Base-by-base conservation (phyloP, 805 yeast genomes). In the Metschnikowia kofuensis region DNA sequence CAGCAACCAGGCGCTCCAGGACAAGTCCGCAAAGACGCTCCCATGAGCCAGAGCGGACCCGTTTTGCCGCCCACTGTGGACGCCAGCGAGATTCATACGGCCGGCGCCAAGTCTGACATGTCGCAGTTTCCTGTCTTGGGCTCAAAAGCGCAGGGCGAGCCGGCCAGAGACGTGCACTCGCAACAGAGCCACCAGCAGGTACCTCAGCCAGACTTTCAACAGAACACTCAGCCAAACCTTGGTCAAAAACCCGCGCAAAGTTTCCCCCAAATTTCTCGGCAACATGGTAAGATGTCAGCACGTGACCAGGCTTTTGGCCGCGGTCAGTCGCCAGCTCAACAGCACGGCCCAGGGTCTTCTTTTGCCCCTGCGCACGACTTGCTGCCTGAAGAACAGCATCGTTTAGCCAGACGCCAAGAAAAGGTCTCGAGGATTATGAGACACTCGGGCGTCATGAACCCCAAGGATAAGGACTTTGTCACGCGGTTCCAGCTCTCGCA, bases 371-470 rank as follows among this genome's bases (percentile, higher is more conserved):
- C 21, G 21, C 35, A 35, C 21, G 44, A 42, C 21, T 35, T 35
- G 39, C 74, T 85, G 38, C 87, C 87, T 7, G 92, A 85, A 60
- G 91, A 87, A 62, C 84, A 84, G 64, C 84, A 80, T 54, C 78
- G 82, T 56, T 73, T 83, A 48, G 78, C 82, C 48, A 74, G 72
- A 42, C 84, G 94, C 71, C 89, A 84, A 55, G 84, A 83, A 51
- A 86, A 87, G 64, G 90, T 86, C 44, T 77, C 83, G 41, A 78
- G 85, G 54, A 87, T 89, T 59, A 77, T 87, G 63, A 83, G 82
- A 61, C 89, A 85, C 71, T 87, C 94, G 29, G 97, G 97, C 54
- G 82, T 94, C 54, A 94, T 94, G 99, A 89, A 90, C 60, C 96
- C 96, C 49, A 87, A 92, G 72, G 99, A 94, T 67, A 91, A 91